Evolutionary conservation across 176 grass and related monocot species (phyloP).

Genomic region (Guadua angustifolia): DNA sequence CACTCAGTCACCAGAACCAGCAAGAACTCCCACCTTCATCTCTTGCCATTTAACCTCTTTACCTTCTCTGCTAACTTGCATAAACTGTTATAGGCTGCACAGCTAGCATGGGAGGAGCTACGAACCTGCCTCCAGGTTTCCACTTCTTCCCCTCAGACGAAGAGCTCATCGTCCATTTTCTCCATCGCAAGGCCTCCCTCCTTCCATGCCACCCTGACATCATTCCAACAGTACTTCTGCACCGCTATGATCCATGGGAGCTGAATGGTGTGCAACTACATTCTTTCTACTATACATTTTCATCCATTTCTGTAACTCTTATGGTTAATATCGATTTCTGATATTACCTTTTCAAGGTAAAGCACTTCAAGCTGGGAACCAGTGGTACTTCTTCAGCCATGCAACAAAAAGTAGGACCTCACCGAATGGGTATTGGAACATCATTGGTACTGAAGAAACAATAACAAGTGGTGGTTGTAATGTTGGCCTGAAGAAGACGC

Average conservation of each 20-base stretch:
- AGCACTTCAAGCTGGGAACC: slow-evolving; percentile 66
- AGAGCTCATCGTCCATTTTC: slow-evolving; percentile 79
- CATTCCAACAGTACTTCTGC: slow-evolving; percentile 64
- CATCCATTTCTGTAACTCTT: background rate
- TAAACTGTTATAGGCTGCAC: slow-evolving; percentile 19
- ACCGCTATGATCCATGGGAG: slow-evolving; percentile 73
- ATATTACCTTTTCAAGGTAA: slow-evolving; percentile 55
- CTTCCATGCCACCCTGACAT: slow-evolving; percentile 73
- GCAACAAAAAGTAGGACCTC: slow-evolving; percentile 52
- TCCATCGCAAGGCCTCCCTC: slow-evolving; percentile 58
- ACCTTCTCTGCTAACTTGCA: background rate
- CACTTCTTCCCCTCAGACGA: slow-evolving; percentile 91
- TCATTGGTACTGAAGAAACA: slow-evolving; percentile 52
- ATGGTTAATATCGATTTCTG: background rate
- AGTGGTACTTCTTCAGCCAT: slow-evolving; percentile 74
- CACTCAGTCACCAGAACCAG: slow-evolving; percentile 26
- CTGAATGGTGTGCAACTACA: slow-evolving; percentile 51
- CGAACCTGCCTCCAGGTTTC: slow-evolving; percentile 79
- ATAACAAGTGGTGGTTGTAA: slow-evolving; percentile 40
- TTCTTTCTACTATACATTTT: background rate
- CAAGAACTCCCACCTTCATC: slow-evolving; percentile 15
- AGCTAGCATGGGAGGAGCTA: slow-evolving; percentile 57
- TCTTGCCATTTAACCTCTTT: slow-evolving; percentile 25
- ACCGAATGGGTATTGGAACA: slow-evolving; percentile 62
- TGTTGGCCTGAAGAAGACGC: slow-evolving; percentile 72